These are phyloP conservation scores for Lenzites betulinus DNA, from an alignment of 768 basidiomycete species.

Conservation along the genomic window DNA sequence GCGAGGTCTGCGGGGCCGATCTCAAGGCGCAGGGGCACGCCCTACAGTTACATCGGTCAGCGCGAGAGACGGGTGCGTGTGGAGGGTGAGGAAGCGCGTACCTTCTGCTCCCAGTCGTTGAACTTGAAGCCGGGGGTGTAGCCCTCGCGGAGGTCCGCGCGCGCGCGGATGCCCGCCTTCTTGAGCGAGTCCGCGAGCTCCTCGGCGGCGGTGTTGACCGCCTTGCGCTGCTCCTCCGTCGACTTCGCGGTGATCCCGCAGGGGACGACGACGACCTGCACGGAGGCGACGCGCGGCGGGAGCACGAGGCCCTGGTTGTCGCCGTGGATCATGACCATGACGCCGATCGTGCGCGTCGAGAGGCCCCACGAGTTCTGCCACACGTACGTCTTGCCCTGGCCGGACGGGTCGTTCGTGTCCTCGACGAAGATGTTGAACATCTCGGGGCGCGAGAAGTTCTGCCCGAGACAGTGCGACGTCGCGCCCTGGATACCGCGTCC, in stretches of 20 bases:
- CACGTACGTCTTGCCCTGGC: slow-evolving; percentile 73
- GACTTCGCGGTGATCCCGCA: slow-evolving; percentile 92
- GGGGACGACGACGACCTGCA: slow-evolving; percentile 91
- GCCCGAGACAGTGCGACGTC: slow-evolving; percentile 97
- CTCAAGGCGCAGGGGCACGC: slow-evolving; percentile 96
- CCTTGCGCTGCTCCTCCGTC: slow-evolving; percentile 61
- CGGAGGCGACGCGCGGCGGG: slow-evolving; percentile 92
- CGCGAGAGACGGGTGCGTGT: no score
- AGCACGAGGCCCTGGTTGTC: slow-evolving; percentile 97
- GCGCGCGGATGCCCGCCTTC: slow-evolving; percentile 76
- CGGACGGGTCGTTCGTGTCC: slow-evolving; percentile 77
- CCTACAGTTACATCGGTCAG: no score
- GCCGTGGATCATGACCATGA: slow-evolving; percentile 99
- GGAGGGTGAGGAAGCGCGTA: slow-evolving; percentile 29
- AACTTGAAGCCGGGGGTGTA: slow-evolving; percentile 99
- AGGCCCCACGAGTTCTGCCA: slow-evolving; percentile 99
- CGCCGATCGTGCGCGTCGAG: slow-evolving; percentile 93
- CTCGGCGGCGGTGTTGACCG: slow-evolving; percentile 77
- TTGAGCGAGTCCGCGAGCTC: slow-evolving; percentile 74
- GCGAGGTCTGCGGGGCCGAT: slow-evolving; percentile 92
- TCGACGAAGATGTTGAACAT: slow-evolving; percentile 99
- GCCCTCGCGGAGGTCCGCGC: slow-evolving; percentile 90
- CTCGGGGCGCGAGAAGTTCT: slow-evolving; percentile 93
- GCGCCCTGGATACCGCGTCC: slow-evolving; percentile 97
- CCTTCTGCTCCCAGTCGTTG: slow-evolving; percentile 99